Percentiles rank a stretch among this genome's conserved stretches.
Conservation (phyloP, 2,329 filamentous ascomycete genomes). For the Paecilomyces dactylethromorphus region DNA sequence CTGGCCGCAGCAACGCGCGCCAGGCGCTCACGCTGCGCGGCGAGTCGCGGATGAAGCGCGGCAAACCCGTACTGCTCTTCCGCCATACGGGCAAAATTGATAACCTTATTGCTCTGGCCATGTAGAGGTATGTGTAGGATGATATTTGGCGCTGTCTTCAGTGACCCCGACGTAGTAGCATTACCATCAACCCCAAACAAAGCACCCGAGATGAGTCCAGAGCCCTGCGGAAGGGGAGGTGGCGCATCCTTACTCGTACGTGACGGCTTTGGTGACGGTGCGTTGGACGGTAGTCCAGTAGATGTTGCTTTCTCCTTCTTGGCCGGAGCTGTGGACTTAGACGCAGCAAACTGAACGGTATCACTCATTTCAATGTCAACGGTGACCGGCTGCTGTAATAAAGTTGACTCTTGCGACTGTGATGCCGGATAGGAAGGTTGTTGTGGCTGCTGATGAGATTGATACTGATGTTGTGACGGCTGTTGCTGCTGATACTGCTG, state of each 20-base stretch:
- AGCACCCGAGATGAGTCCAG: constrained; percentile 57
- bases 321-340: constrained; percentile 19
- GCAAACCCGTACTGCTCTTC: constrained; percentile 94
- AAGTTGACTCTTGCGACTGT: constrained; percentile 8
- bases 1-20: constrained; percentile 82
- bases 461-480: constrained; percentile 9
- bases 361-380: not conserved
- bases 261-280: constrained; percentile 49
- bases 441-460: constrained; percentile 13
- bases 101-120: constrained; percentile 78
- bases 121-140: constrained; percentile 75
- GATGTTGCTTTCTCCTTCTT: constrained; percentile 37
- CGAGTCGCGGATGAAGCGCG: constrained; percentile 82
- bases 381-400: constrained; percentile 13
- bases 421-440: constrained; percentile 1
- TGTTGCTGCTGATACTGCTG: constrained; percentile 11
- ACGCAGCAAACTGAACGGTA: constrained; percentile 2
- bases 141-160: constrained; percentile 62
- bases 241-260: constrained; percentile 49
- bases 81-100: constrained; percentile 92
- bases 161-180: constrained; percentile 35
- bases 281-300: constrained; percentile 46
- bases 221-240: constrained; percentile 54
- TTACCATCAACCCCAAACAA: constrained; percentile 49
- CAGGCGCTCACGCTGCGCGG: constrained; percentile 80